Base-by-base conservation (phyloP, 768 basidiomycete genomes). In the Tremella fuciformis region DNA sequence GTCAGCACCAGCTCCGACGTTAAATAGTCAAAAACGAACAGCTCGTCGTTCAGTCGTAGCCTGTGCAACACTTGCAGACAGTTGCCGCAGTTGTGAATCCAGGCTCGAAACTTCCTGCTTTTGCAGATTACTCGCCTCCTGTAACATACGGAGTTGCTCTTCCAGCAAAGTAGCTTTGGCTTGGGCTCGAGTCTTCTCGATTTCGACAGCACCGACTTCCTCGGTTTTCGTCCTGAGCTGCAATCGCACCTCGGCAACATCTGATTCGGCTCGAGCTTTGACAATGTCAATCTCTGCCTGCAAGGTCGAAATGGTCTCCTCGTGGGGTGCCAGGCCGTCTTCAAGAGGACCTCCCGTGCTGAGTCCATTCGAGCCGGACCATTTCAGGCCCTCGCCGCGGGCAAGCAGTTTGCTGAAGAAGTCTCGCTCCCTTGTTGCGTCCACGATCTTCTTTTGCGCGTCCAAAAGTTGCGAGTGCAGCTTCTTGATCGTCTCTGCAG, bases 381-480 rank as follows among this genome's bases (percentile, higher is more conserved):
- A 64, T 13, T 81, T 80, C 51, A 88, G 79, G 16, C 71, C 63
- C 68, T 76, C 58, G 81, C 69, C 72, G 53, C 62, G 63, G 26
- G 69, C 80, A 15, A 92, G 80, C 82, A 96, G 83, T 39, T 82
- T 82, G 66, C 85, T 86, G 63, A 93, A 82, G 46, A 89, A 84
- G 65, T 96, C 96, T 4, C 91, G 80, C 77, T 98, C 94, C 76
- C 87, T 83, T 57, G 88, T 88, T 8, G 87, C 85, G 67, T 89
- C 86, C 41, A 89, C 85, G 46, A 85, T 81, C 76, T 84, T 84
- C 77, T 88, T 86, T 77, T 91, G 86, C 40, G 82, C 79, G 62
- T 93, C 89, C 13, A 96, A 40, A 6, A 77, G 80, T 73, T 91
- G 86, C 13, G 83, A 80, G 16, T 85, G 85, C 16, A 97, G 80